Evolutionary conservation across 1,284 basidiomycete genomes (phyloP), one percentile per base, ranked within the genome.

Genomic region (Irpex sp.): DNA sequence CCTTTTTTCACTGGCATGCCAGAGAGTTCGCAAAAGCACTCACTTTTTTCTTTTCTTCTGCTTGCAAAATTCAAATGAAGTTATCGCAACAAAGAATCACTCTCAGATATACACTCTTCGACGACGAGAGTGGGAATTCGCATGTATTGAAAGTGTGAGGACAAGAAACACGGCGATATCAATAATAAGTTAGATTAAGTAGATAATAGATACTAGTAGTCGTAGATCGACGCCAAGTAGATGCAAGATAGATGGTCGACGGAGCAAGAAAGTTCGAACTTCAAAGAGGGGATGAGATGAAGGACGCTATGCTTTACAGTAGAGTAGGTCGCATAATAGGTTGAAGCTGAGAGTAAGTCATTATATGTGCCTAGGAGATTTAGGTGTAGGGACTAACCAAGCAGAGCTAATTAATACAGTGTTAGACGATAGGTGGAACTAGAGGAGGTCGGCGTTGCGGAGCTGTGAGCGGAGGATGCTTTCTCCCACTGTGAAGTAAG

Each of bases 401-500:
- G 21, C 11, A 31, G 26, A 37, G 34, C 26, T 31, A 56, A 31
- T 37, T 15, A 56, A 31, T 31, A 59, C 36, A 44, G 38, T n/a
- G 9, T 34, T 17, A 11, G 3, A 31, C 13, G 34, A 9, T 31
- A 31, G 17, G 6, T 15, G 31, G 7, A 15, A 5, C 37, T 60
- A 65, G 13, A 65, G 51, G 0, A 67, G 61, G 47, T 67, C 64
- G 13, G 66, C 66, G 49, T 64, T 60, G 19, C 62, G 66, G 1
- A 67, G 64, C 40, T 67, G 64, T 3, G 57, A 40, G 15, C 64
- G 62, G 19, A 67, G 47, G 36, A 67, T 66, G 62, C 59, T 64
- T 37, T 67, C 66, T 37, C 65, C 66, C 34, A 67, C 66, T 66
- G n/a, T n/a, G n/a, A n/a, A n/a, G n/a, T n/a, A n/a, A n/a, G n/a